Evolutionary conservation across 805 yeast genomes (phyloP).

Genomic region (Cyberlindnera maclurae): DNA sequence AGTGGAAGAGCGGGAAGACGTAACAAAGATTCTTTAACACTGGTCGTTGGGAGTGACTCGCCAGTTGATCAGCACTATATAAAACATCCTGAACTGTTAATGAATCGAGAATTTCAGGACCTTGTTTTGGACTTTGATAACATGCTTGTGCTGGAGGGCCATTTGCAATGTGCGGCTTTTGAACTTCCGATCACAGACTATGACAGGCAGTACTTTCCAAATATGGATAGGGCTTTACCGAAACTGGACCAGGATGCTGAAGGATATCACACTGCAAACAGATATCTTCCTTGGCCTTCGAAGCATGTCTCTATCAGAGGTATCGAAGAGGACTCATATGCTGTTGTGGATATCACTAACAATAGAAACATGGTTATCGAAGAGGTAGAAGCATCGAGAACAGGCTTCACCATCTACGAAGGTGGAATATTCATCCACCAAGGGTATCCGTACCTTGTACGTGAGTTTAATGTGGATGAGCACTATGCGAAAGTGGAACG

Average conservation of each 20-base stretch:
- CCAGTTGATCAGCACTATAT: slow-evolving; percentile 86
- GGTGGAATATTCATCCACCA: slow-evolving; percentile 95
- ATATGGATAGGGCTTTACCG: slow-evolving; percentile 20
- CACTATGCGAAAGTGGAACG: slow-evolving; percentile 77
- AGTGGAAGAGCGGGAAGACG: slow-evolving; percentile 97
- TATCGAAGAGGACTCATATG: slow-evolving; percentile 72
- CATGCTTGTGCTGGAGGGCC: slow-evolving; percentile 62
- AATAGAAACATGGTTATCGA: slow-evolving; percentile 74
- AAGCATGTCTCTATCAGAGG: slow-evolving; percentile 73
- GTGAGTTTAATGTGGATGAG: slow-evolving; percentile 76
- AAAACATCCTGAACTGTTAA: slow-evolving; percentile 54
- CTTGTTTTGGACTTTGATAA: slow-evolving; percentile 56
- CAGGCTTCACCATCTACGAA: slow-evolving; percentile 81
- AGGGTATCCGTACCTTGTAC: slow-evolving; percentile 82
- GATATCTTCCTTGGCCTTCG: slow-evolving; percentile 78
- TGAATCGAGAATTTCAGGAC: slow-evolving; percentile 49
- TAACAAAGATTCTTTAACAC: slow-evolving; percentile 73
- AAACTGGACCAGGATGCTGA: slow-evolving; percentile 33
- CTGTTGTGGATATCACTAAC: slow-evolving; percentile 85
- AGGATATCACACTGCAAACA: slow-evolving; percentile 48
- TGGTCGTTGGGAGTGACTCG: slow-evolving; percentile 73
- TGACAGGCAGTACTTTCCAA: slow-evolving; percentile 52
- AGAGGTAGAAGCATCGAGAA: slow-evolving; percentile 81
- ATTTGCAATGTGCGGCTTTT: slow-evolving; percentile 90
- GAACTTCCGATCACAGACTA: slow-evolving; percentile 60